Evolutionary conservation across 2,329 filamentous ascomycete species (phyloP).

Genomic region (Ophidiomyces ophidiicola): DNA sequence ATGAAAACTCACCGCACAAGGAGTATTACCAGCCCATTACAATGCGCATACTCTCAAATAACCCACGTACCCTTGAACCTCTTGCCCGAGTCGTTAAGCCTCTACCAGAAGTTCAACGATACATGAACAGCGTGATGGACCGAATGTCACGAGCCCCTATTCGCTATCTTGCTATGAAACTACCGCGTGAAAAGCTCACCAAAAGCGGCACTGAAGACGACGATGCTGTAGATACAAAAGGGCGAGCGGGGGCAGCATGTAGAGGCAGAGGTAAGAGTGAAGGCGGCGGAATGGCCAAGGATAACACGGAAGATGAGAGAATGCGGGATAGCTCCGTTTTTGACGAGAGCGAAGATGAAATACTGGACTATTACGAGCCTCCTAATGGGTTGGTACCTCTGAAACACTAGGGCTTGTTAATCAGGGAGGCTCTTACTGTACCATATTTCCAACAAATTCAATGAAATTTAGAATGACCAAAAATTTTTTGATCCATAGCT

Average conservation of each 20-base stretch:
- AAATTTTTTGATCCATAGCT: too few relatives aligned
- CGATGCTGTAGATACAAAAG: conserved; percentile 16
- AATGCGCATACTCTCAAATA: conserved; percentile 43
- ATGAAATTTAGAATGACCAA: too few relatives aligned
- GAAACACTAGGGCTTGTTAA: conserved; percentile 1
- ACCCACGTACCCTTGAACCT: conserved; percentile 42
- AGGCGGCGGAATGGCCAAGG: conserved; percentile 15
- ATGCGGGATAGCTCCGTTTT: not conserved
- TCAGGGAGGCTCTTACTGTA: too few relatives aligned
- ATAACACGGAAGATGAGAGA: conserved; percentile 20
- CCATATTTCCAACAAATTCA: too few relatives aligned
- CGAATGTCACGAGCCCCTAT: conserved; percentile 44
- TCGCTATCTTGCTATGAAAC: conserved; percentile 43
- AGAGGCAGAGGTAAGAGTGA: conserved; percentile 22
- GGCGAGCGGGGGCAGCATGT: conserved; percentile 8
- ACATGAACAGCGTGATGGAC: conserved; percentile 48
- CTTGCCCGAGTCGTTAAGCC: conserved; percentile 46
- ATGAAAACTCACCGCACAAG: conserved; percentile 22
- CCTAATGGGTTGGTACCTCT: conserved; percentile 27
- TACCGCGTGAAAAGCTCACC: conserved; percentile 34
- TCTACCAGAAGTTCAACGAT: conserved; percentile 40
- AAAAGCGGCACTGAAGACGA: conserved; percentile 19
- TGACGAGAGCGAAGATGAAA: conserved; percentile 23
- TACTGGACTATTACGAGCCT: conserved; percentile 32
- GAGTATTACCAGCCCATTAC: conserved; percentile 44